Conservation (phyloP, 352 stramenopile species). For the Nothophytophthora sp. region DNA sequence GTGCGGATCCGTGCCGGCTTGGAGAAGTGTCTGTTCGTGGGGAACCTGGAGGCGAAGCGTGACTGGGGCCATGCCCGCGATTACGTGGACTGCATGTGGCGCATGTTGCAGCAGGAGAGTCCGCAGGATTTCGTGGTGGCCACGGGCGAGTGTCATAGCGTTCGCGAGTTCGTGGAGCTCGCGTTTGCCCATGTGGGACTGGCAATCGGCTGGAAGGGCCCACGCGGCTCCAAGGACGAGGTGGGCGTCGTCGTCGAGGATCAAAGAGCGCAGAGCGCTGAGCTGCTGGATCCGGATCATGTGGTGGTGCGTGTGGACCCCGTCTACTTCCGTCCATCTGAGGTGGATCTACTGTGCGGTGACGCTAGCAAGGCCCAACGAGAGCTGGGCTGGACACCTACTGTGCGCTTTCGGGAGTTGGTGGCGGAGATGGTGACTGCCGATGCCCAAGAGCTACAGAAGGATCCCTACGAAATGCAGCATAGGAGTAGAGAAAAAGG, state of each 20-base stretch:
- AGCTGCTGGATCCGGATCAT: constrained; percentile 60
- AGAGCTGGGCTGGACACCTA: constrained; percentile 92
- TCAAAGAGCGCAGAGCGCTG: not conserved
- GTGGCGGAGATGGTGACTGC: constrained; percentile 97
- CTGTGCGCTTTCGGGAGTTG: constrained; percentile 92
- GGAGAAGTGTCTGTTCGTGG: constrained; percentile 96
- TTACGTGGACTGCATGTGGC: constrained; percentile 99
- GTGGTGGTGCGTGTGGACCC: constrained; percentile 96
- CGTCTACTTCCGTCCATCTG: constrained; percentile 97
- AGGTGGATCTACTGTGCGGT: constrained; percentile 97
- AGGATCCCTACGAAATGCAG: no score
- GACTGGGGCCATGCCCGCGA: constrained; percentile 99
- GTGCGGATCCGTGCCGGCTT: constrained; percentile 92
- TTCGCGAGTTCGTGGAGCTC: constrained; percentile 98
- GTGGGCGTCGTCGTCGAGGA: constrained; percentile 89
- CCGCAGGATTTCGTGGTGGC: constrained; percentile 85
- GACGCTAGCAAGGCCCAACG: constrained; percentile 94
- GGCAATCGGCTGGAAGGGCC: constrained; percentile 92
- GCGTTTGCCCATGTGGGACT: constrained; percentile 93
- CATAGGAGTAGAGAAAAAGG: no score
- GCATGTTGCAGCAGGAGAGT: constrained; percentile 93
- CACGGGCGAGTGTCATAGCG: constrained; percentile 98
- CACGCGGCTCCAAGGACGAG: constrained; percentile 90
- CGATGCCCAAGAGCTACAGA: constrained; percentile 49
- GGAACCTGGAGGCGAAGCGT: constrained; percentile 97